These are phyloP conservation scores for Auricularia auricula-judae DNA, from an alignment of 768 basidiomycete species.

Conservation along the genomic window DNA sequence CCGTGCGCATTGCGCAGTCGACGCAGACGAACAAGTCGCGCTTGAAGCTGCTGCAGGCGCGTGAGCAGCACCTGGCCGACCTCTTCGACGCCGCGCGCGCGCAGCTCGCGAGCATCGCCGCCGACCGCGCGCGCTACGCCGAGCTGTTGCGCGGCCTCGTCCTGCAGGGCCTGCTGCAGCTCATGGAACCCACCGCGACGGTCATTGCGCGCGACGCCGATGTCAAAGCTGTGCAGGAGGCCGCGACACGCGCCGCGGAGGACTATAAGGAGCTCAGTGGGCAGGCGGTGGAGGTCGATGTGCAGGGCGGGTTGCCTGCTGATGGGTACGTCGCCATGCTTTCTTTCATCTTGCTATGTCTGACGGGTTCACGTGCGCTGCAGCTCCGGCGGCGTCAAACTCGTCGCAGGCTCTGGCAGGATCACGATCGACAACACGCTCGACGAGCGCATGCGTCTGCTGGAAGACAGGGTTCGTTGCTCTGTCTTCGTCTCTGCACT, in stretches of 20 bases:
- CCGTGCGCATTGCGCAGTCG: slow-evolving; percentile 95
- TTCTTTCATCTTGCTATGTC: too few species aligned
- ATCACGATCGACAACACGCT: slow-evolving; percentile 93
- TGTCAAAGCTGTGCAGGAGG: slow-evolving; percentile 43
- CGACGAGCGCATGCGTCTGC: slow-evolving; percentile 76
- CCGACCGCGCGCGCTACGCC: slow-evolving; percentile 58
- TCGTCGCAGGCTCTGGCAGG: slow-evolving; percentile 57
- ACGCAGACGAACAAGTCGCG: slow-evolving; percentile 95
- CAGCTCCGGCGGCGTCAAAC: slow-evolving; percentile 74
- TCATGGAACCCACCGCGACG: slow-evolving; percentile 65
- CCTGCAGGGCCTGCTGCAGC: slow-evolving; percentile 67
- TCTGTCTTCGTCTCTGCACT: not conserved
- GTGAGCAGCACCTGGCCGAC: slow-evolving; percentile 86
- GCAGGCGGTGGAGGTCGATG: slow-evolving; percentile 38
- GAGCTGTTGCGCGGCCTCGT: slow-evolving; percentile 79
- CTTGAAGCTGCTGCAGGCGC: slow-evolving; percentile 74
- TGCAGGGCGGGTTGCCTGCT: slow-evolving; percentile 52
- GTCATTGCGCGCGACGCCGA: slow-evolving; percentile 64
- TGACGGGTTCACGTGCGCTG: too few species aligned
- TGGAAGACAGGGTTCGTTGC: slow-evolving; percentile 71
- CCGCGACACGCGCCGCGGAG: slow-evolving; percentile 50
- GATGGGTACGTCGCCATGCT: slow-evolving; percentile 22
- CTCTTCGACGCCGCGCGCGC: slow-evolving; percentile 68
- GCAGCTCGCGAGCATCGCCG: slow-evolving; percentile 48
- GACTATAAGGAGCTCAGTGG: slow-evolving; percentile 75